Percentiles rank a stretch among this genome's conserved stretches.
phyloP scores from a whole-genome alignment of 1,139 yeast genomes.

The Protomyces gravidus region DNA sequence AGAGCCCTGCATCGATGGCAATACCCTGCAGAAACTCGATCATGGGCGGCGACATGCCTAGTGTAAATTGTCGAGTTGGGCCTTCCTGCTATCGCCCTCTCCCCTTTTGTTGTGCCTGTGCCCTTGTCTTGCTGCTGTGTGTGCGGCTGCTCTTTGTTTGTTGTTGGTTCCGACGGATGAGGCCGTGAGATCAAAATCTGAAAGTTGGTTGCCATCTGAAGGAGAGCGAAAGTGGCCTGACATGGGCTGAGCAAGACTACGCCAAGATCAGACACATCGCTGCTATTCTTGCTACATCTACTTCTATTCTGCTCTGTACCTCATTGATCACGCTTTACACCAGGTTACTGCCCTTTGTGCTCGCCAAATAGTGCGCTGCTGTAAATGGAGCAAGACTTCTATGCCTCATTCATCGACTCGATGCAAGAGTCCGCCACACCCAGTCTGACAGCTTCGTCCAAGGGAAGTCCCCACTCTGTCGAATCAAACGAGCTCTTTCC shows the following conservation, averaged over 20 bases:
- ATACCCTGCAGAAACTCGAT: constrained; percentile 32
- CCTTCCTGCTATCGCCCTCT: background rate
- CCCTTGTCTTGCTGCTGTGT: background rate
- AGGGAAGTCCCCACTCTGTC: constrained; percentile 1
- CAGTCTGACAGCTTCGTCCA: background rate
- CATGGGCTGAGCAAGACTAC: no score
- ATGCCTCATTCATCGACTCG: background rate
- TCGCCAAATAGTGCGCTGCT: no score
- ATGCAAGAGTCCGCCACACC: background rate
- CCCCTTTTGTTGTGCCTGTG: background rate
- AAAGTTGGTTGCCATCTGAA: no score
- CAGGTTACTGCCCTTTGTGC: no score
- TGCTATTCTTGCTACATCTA: no score
- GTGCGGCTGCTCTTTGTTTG: no score
- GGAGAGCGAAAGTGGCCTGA: no score
- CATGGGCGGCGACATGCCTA: constrained; percentile 30
- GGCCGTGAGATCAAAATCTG: background rate
- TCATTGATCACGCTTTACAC: background rate
- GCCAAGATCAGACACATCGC: no score
- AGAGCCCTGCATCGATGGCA: background rate
- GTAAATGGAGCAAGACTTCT: background rate
- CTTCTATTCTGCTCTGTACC: background rate
- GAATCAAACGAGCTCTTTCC: background rate
- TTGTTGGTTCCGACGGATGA: background rate
- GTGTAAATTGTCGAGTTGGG: no score